Evolutionary conservation across 805 yeast genomes (phyloP), one percentile per base, ranked within the genome.

Genomic region (Monosporozyma yasuniensis): DNA sequence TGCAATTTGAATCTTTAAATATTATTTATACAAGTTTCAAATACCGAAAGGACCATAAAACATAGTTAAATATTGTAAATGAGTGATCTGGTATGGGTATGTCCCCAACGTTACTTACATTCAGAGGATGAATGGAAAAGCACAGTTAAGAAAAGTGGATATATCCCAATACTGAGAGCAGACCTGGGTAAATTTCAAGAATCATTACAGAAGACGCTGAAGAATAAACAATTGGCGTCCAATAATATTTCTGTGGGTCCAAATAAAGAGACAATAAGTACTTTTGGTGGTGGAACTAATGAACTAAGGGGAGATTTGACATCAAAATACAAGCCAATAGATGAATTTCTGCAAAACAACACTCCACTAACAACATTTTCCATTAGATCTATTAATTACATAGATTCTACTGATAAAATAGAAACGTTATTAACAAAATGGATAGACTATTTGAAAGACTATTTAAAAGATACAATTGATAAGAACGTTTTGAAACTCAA

Each of bases 71-170:
- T n/a, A n/a, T n/a, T n/a, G n/a, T n/a, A n/a, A 25, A 61, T 60
- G 64, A 52, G 56, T 44, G 57, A 57, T 22, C 47, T 63, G 30
- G 47, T 62, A 12, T 64, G 55, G 43, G 66, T 64, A 3, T 61
- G 63, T 5, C 66, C 68, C 1, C 58, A 54, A 16, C 47, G 54
- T 4, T 64, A 59, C 47, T 47, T 61, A n/a, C 23, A 46, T 2
- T 53, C 61, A 5, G 53, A 56, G 5, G 42, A 42, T 22, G 46
- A 44, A 28, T 62, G 65, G 65, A 54, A 57, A 44, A 61, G 64
- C 44, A 51, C 48, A n/a, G 30, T 22, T 4, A 54, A 51, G 41
- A 56, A 52, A 45, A 56, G 57, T 4, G 66, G 66, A 2, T 61
- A 46, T 44, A 54, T 62, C 6, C 66, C 66, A 2, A 56, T 62